These are phyloP conservation scores for Melanopsichium pennsylvanicum DNA, from an alignment of 1,284 basidiomycete species.

Conservation along the genomic window DNA sequence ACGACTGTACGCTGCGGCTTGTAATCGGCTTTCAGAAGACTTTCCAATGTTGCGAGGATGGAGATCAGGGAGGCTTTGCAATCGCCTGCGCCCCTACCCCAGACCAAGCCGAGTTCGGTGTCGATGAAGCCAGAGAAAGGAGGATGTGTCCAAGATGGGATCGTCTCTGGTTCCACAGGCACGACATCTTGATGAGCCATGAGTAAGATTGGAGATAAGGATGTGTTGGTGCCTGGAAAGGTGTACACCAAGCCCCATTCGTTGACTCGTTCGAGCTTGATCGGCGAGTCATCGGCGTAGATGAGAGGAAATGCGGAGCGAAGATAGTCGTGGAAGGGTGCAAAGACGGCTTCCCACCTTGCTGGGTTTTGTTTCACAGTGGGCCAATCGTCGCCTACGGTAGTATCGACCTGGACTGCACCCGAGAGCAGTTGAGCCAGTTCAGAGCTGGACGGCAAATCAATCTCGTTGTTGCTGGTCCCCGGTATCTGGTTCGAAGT, in stretches of 20 bases:
- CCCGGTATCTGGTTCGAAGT: not conserved
- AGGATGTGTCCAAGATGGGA: constrained; percentile 68
- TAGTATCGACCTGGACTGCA: constrained; percentile 50
- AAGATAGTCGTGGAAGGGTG: constrained; percentile 46
- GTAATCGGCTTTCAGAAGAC: constrained; percentile 67
- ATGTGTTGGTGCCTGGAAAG: constrained; percentile 72
- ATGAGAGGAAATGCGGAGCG: constrained; percentile 28
- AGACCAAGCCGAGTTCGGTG: constrained; percentile 68
- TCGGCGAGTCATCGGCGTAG: constrained; percentile 26
- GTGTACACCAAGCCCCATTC: constrained; percentile 74
- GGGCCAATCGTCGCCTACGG: constrained; percentile 48
- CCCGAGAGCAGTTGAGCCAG: constrained; percentile 39
- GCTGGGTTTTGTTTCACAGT: constrained; percentile 37
- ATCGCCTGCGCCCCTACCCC: constrained; percentile 67
- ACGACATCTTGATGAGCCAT: constrained; percentile 74
- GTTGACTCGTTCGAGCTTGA: constrained; percentile 68
- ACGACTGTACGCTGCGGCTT: constrained; percentile 69
- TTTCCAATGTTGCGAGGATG: constrained; percentile 69
- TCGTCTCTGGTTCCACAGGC: constrained; percentile 69
- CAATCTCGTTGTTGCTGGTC: not conserved
- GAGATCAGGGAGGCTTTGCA: constrained; percentile 68
- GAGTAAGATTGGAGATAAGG: constrained; percentile 74
- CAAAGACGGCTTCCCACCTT: constrained; percentile 43
- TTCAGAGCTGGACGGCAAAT: constrained; percentile 17
- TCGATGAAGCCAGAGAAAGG: constrained; percentile 70